A percentile compares a stretch with the other conserved stretches of the same genome.
Conservation (phyloP, 2,329 filamentous ascomycete genomes). For the Monosporascus sp. region DNA sequence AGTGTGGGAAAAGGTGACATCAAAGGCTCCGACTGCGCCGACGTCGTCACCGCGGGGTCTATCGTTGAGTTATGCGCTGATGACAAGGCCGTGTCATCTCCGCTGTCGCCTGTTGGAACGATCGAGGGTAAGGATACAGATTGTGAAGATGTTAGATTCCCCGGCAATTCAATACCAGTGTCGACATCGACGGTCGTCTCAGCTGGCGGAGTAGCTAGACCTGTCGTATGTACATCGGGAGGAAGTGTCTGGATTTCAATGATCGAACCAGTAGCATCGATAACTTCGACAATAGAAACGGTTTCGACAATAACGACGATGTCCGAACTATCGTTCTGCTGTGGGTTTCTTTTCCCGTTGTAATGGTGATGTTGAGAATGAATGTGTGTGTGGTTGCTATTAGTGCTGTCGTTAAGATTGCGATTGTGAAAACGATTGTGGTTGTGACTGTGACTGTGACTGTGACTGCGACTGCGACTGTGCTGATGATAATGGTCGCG, state of each 20-base stretch:
- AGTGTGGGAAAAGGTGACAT: conserved; percentile 28
- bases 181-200: background rate
- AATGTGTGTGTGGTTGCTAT: conserved; percentile 19
- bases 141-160: background rate
- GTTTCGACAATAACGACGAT: conserved; percentile 46
- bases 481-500: conserved; percentile 28
- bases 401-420: conserved; percentile 19
- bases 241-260: conserved; percentile 38
- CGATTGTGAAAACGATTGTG: conserved; percentile 23
- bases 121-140: background rate
- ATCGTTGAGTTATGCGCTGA: conserved; percentile 15
- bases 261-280: conserved; percentile 42
- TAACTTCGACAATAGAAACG: conserved; percentile 47
- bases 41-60: conserved; percentile 22
- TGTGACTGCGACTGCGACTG: conserved; percentile 20
- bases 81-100: conserved; percentile 10
- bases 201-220: background rate
- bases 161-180: background rate
- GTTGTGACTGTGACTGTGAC: conserved; percentile 18
- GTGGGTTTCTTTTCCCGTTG: conserved; percentile 4
- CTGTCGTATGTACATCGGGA: conserved; percentile 4
- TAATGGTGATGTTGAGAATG: conserved; percentile 17
- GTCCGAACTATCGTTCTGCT: conserved; percentile 20
- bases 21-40: conserved; percentile 24
- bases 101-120: conserved; percentile 10